A percentile compares a stretch with the other conserved stretches of the same genome.
These are phyloP conservation scores for Mycena venus DNA, from an alignment of 768 basidiomycete species.

Conservation along the genomic window DNA sequence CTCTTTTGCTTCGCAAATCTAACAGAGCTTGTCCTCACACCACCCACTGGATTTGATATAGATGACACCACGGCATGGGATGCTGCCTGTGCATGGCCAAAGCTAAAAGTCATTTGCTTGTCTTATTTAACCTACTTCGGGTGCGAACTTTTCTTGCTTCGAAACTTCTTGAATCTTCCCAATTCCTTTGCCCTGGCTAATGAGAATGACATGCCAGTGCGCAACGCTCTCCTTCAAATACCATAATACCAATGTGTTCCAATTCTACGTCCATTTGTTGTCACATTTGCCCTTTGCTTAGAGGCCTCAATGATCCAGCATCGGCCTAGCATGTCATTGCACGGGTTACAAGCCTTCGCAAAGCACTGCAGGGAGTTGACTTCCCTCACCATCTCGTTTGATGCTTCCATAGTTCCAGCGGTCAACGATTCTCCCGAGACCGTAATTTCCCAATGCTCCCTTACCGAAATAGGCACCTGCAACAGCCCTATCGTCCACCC, in stretches of 20 bases:
- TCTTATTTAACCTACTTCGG: too few relatives aligned
- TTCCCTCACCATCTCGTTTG: not conserved
- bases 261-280: too few relatives aligned
- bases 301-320: too few relatives aligned
- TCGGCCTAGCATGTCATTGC: not conserved
- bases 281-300: too few relatives aligned
- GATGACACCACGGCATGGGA: not conserved
- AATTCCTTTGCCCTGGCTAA: too few relatives aligned
- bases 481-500: too few relatives aligned
- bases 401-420: not conserved
- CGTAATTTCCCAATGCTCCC: not conserved
- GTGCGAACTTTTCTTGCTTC: too few relatives aligned
- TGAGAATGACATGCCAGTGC: too few relatives aligned
- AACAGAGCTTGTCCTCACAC: not conserved
- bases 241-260: too few relatives aligned
- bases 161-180: too few relatives aligned
- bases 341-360: not conserved
- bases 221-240: too few relatives aligned
- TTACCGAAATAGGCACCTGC: not conserved
- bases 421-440: not conserved
- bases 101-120: not conserved
- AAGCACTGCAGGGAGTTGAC: not conserved
- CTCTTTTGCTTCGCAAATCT: not conserved
- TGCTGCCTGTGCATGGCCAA: not conserved
- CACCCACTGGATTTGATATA: not conserved